Percentiles rank a stretch among this genome's conserved stretches.
Conservation (phyloP, 768 basidiomycete genomes). For the Serpula lacrymans region DNA sequence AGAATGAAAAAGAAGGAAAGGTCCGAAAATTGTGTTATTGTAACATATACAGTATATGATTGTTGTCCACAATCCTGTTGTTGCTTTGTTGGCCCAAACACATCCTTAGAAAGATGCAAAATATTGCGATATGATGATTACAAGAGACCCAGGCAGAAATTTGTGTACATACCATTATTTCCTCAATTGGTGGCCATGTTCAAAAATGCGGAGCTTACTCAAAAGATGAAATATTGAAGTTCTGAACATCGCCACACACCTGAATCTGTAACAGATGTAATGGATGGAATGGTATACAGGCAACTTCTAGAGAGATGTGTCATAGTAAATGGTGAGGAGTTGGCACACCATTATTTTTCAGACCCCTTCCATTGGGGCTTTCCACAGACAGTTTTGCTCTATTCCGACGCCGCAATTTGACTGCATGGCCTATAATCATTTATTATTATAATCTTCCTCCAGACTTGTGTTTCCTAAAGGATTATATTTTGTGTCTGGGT, state of each 20-base stretch:
- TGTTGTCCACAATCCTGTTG: constrained; percentile 43
- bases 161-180: constrained; percentile 37
- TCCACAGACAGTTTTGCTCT: constrained; percentile 25
- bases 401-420: constrained; percentile 26
- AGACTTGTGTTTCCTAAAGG: constrained; percentile 30
- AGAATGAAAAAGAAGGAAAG: no score
- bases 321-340: no score
- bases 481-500: constrained; percentile 33
- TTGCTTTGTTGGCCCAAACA: constrained; percentile 32
- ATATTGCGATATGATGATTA: constrained; percentile 19
- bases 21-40: no score
- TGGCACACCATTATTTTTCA: no score
- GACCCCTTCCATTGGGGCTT: no score
- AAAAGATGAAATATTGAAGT: constrained; percentile 28
- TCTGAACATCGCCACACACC: constrained; percentile 14
- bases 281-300: no score
- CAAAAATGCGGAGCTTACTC: constrained; percentile 13
- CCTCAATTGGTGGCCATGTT: constrained; percentile 28
- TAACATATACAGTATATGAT: no score
- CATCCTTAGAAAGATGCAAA: constrained; percentile 23
- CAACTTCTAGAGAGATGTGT: no score
- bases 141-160: constrained; percentile 24
- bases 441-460: constrained; percentile 43
- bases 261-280: constrained; percentile 29
- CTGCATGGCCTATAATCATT: constrained; percentile 40